Evolutionary conservation across 2,329 filamentous ascomycete species (phyloP).

Genomic region (Purpureocillium takamizusanense): DNA sequence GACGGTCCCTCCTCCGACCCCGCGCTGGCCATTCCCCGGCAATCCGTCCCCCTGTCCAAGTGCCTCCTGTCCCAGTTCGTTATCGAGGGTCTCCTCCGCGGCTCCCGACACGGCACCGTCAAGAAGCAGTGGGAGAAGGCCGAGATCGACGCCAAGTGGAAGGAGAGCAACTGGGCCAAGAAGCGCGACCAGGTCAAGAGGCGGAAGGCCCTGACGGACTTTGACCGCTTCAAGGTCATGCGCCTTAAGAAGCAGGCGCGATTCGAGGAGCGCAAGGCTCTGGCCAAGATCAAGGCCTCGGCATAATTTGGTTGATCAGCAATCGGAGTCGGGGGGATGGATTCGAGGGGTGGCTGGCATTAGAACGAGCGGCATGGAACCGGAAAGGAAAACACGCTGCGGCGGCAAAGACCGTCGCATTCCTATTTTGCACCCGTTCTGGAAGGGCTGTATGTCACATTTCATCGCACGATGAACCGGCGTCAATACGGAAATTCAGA

Average conservation of each 20-base stretch:
- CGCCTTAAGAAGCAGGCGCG: conserved; percentile 98
- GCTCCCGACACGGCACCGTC: conserved; percentile 71
- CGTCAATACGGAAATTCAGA: conserved; percentile 57
- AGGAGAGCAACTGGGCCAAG: conserved; percentile 88
- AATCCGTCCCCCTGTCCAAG: conserved; percentile 72
- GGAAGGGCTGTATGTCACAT: conserved; percentile 59
- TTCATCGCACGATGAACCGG: conserved; percentile 49
- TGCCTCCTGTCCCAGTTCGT: conserved; percentile 84
- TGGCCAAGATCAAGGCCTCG: conserved; percentile 83
- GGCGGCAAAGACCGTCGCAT: conserved; percentile 44
- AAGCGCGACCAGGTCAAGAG: conserved; percentile 77
- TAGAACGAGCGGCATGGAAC: conserved; percentile 27
- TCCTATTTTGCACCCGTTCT: conserved; percentile 45
- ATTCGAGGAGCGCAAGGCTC: conserved; percentile 94
- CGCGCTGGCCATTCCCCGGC: conserved; percentile 74
- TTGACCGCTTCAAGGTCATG: conserved; percentile 99
- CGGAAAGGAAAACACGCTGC: conserved; percentile 25
- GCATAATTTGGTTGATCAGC: conserved; percentile 47
- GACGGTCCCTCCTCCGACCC: conserved; percentile 84
- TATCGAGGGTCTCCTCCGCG: conserved; percentile 78
- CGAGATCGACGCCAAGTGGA: conserved; percentile 90
- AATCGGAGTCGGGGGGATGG: conserved; percentile 15
- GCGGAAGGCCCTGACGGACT: conserved; percentile 90
- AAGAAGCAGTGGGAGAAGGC: conserved; percentile 86
- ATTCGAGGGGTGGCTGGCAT: conserved; percentile 24